A percentile compares a stretch with the other conserved stretches of the same genome.
Evolutionary conservation across 768 basidiomycete species (phyloP).

Genomic region (Austroboletus festivus): DNA sequence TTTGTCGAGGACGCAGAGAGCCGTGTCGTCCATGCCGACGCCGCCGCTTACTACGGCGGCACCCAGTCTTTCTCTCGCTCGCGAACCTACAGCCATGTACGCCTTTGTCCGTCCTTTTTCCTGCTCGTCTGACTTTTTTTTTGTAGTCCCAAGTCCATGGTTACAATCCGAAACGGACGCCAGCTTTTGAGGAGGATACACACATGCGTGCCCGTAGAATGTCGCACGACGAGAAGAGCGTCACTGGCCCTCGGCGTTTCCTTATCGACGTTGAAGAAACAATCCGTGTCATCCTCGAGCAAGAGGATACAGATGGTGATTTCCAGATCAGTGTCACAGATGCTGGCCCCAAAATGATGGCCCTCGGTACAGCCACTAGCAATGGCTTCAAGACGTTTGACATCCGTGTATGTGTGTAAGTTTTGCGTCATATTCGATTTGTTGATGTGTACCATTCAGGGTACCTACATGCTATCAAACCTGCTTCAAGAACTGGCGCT

Average conservation of each 20-base stretch:
- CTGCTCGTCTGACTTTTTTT: conserved; percentile 17
- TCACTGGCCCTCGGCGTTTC: conserved; percentile 79
- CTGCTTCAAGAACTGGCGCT: conserved; percentile 97
- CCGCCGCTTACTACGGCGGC: conserved; percentile 80
- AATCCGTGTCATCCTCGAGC: conserved; percentile 91
- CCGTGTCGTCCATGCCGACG: conserved; percentile 57
- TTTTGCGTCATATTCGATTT: conserved; percentile 2
- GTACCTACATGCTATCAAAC: conserved; percentile 99
- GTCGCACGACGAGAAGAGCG: conserved; percentile 90
- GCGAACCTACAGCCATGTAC: conserved; percentile 84
- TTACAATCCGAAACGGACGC: conserved; percentile 65
- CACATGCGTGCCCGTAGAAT: conserved; percentile 73
- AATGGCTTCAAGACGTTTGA: conserved; percentile 99
- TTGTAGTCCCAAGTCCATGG: conserved; percentile 67
- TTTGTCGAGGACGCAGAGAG: conserved; percentile 62
- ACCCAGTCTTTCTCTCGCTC: conserved; percentile 76
- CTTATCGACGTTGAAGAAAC: conserved; percentile 98
- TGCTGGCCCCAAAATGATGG: conserved; percentile 94
- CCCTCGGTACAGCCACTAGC: conserved; percentile 92
- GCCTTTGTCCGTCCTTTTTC: conserved; percentile 21
- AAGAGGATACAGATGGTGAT: conserved; percentile 96
- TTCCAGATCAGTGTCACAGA: conserved; percentile 96
- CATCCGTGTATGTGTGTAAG: conserved; percentile 65
- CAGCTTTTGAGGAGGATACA: conserved; percentile 74
- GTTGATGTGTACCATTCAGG: conserved; percentile 43